These are phyloP conservation scores for Spathaspora girioi DNA, from an alignment of 805 yeast species.

Conservation along the genomic window DNA sequence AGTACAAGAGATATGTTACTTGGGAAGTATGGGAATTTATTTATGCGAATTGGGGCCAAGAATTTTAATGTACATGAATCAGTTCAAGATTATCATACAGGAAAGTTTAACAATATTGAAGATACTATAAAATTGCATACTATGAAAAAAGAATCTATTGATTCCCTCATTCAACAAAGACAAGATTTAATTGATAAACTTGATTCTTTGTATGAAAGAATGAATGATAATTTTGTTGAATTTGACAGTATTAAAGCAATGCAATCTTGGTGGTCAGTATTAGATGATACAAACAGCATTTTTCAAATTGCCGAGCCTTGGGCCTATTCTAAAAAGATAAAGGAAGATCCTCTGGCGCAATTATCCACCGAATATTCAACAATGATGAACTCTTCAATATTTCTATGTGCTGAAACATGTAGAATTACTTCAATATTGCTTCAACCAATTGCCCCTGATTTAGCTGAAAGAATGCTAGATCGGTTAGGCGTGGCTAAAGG, in stretches of 20 bases:
- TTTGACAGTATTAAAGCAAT: slow-evolving; percentile 58
- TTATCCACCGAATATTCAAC: slow-evolving; percentile 5
- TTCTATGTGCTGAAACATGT: slow-evolving; percentile 64
- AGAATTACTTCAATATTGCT: slow-evolving; percentile 65
- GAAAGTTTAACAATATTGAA: slow-evolving; percentile 21
- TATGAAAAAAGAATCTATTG: slow-evolving; percentile 8
- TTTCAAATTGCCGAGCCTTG: slow-evolving; percentile 78
- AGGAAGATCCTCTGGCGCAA: slow-evolving; percentile 11
- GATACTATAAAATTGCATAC: slow-evolving; percentile 12
- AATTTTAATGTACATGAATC: slow-evolving; percentile 59
- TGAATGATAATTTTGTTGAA: slow-evolving; percentile 40
- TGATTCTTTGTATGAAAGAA: slow-evolving; percentile 28
- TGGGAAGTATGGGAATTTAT: slow-evolving; percentile 79
- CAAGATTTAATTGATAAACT: slow-evolving; percentile 26
- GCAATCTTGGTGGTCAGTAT: slow-evolving; percentile 53
- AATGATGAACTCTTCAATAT: slow-evolving; percentile 50
- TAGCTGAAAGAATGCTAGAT: slow-evolving; percentile 56
- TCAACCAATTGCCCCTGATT: slow-evolving; percentile 69
- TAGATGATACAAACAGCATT: slow-evolving; percentile 59
- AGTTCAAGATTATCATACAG: slow-evolving; percentile 18
- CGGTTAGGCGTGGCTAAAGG: slow-evolving; percentile 51
- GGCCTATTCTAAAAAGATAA: slow-evolving; percentile 40
- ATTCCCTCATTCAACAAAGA: slow-evolving; percentile 13
- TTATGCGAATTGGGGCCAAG: slow-evolving; percentile 68
- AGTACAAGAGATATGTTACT: slow-evolving; percentile 61